Evolutionary conservation across 331 rosid genomes (phyloP).

Genomic region (Erythrophleum ivorense): DNA sequence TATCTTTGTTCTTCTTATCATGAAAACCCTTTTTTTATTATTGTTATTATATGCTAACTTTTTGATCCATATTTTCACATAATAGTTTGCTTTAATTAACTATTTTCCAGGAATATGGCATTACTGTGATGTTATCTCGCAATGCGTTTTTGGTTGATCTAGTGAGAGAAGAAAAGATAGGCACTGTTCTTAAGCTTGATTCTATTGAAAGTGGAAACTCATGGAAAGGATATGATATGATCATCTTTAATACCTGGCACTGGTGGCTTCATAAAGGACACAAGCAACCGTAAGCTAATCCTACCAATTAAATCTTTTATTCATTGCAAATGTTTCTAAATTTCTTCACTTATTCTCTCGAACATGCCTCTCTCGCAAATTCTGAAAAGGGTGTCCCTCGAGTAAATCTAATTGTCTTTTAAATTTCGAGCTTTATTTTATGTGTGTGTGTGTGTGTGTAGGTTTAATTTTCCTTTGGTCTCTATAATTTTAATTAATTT

Average conservation of each 20-base stretch:
- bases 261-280: conserved; percentile 55
- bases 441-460: too few species aligned
- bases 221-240: conserved; percentile 53
- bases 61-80: neutral
- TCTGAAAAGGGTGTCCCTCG: too few species aligned
- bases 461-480: too few species aligned
- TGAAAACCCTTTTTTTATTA: too few species aligned
- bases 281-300: conserved; percentile 43
- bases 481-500: too few species aligned
- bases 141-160: conserved; percentile 51
- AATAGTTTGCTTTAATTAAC: neutral
- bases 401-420: too few species aligned
- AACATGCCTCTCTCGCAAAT: too few species aligned
- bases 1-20: too few species aligned
- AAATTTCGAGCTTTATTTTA: too few species aligned
- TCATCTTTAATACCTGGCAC: conserved; percentile 58
- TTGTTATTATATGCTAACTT: neutral
- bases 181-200: conserved; percentile 52
- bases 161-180: conserved; percentile 37
- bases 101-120: conserved; percentile 11
- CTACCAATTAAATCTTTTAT: too few species aligned
- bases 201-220: conserved; percentile 48
- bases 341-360: too few species aligned
- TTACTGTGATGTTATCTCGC: conserved; percentile 9
- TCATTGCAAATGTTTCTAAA: too few species aligned